A percentile compares a stretch with the other conserved stretches of the same genome.
Evolutionary conservation across 495 filamentous ascomycete genomes (phyloP).

Genomic region (Hypoxylon lienhwacheense): DNA sequence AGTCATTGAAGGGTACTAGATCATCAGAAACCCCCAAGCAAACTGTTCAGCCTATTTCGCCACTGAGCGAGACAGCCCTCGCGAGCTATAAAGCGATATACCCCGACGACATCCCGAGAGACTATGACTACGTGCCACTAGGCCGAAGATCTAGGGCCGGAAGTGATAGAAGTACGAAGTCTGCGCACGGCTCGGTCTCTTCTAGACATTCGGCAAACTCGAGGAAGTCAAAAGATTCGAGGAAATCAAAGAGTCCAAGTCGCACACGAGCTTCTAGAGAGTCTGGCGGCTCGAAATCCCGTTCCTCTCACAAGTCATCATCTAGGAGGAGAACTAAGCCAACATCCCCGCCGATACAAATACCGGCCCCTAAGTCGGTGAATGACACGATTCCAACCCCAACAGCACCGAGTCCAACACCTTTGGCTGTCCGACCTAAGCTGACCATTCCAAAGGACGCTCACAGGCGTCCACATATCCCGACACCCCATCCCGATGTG

Average conservation of each 20-base stretch:
- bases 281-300: not conserved
- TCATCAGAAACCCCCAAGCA: not conserved
- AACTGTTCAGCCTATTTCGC: not conserved
- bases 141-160: constrained; percentile 3
- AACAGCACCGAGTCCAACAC: constrained; percentile 5
- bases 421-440: constrained; percentile 5
- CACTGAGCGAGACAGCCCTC: constrained; percentile 2
- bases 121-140: constrained; percentile 7
- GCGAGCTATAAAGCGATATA: constrained; percentile 4
- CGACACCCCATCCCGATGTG: constrained; percentile 1
- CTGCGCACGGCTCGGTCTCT: constrained; percentile 1
- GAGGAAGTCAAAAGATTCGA: not conserved
- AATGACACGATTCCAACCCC: constrained; percentile 6
- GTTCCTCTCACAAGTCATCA: not conserved
- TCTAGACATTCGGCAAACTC: not conserved
- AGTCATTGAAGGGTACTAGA: not conserved
- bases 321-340: constrained; percentile 1
- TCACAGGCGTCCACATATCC: constrained; percentile 4
- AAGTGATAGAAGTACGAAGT: constrained; percentile 9
- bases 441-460: constrained; percentile 5
- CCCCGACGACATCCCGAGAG: not conserved
- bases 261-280: not conserved
- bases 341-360: constrained; percentile 1
- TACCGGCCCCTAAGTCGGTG: not conserved
- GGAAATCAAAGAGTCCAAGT: constrained; percentile 2